Conservation (phyloP, 352 stramenopile species). For the Pythium grandisporangium region DNA sequence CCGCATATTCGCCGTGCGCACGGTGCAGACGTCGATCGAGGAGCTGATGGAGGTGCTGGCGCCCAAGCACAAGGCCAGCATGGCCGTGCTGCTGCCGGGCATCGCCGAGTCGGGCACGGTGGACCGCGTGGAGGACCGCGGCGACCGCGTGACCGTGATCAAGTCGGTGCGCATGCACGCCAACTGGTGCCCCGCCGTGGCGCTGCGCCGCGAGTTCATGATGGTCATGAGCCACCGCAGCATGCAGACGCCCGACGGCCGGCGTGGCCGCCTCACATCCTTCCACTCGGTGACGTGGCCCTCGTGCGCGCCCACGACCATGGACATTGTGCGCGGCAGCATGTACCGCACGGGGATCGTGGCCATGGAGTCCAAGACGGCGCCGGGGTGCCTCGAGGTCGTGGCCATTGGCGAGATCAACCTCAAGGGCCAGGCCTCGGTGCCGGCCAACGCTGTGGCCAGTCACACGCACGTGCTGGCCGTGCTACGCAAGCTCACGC, state of each 20-base stretch:
- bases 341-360: constrained; percentile 14
- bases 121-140: background rate
- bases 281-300: constrained; percentile 12
- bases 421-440: constrained; percentile 7
- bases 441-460: background rate
- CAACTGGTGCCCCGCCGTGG: background rate
- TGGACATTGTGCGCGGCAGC: constrained; percentile 9
- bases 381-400: constrained; percentile 5
- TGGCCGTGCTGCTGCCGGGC: background rate
- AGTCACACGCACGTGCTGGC: constrained; percentile 3
- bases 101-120: background rate
- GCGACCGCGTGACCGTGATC: background rate
- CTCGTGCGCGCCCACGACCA: constrained; percentile 2
- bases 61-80: background rate
- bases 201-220: background rate
- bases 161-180: background rate
- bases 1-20: background rate
- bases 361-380: constrained; percentile 3
- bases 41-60: background rate
- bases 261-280: background rate
- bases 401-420: constrained; percentile 9
- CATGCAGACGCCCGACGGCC: background rate
- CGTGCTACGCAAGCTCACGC: constrained; percentile 4
- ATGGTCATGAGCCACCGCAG: background rate
- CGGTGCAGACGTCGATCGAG: background rate